These are phyloP conservation scores for Tolypocladium ovalisporum DNA, from an alignment of 2,329 filamentous ascomycete species.

Conservation along the genomic window DNA sequence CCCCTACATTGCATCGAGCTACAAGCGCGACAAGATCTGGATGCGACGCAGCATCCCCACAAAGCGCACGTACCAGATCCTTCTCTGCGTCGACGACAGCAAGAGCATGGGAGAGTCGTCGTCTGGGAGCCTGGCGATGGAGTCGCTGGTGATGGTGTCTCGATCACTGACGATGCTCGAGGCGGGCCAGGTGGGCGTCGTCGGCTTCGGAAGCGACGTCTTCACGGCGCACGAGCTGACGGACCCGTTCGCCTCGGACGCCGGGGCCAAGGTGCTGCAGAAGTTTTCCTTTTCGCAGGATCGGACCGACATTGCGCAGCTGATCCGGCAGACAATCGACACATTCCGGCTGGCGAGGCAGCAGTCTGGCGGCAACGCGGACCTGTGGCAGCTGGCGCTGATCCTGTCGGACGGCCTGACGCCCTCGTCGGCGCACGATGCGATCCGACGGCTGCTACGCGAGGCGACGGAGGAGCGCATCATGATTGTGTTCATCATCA, in stretches of 20 bases:
- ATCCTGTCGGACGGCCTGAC: conserved; percentile 92
- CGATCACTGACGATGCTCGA: conserved; percentile 86
- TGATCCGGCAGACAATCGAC: conserved; percentile 68
- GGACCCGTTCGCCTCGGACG: conserved; percentile 62
- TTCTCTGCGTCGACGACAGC: conserved; percentile 94
- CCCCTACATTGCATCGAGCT: conserved; percentile 94
- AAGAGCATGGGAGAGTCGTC: conserved; percentile 80
- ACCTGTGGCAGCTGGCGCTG: conserved; percentile 91
- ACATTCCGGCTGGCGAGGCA: conserved; percentile 69
- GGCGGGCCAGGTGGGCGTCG: conserved; percentile 81
- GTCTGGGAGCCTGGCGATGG: conserved; percentile 73
- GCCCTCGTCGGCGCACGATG: conserved; percentile 67
- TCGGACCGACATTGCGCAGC: conserved; percentile 71
- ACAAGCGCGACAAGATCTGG: conserved; percentile 99
- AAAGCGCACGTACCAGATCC: conserved; percentile 92
- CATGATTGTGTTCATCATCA: conserved; percentile 96
- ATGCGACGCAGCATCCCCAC: conserved; percentile 87
- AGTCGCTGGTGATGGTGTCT: conserved; percentile 86
- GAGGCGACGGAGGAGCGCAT: conserved; percentile 88
- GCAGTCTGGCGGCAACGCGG: conserved; percentile 43
- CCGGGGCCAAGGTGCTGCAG: conserved; percentile 74
- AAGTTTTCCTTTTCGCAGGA: conserved; percentile 78
- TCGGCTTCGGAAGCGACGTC: conserved; percentile 79
- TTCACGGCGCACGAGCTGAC: conserved; percentile 80
- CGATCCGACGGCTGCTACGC: conserved; percentile 70